A percentile compares a stretch with the other conserved stretches of the same genome.
Evolutionary conservation across 306 rosid genomes (phyloP).

Genomic region (Albizia julibrissin): DNA sequence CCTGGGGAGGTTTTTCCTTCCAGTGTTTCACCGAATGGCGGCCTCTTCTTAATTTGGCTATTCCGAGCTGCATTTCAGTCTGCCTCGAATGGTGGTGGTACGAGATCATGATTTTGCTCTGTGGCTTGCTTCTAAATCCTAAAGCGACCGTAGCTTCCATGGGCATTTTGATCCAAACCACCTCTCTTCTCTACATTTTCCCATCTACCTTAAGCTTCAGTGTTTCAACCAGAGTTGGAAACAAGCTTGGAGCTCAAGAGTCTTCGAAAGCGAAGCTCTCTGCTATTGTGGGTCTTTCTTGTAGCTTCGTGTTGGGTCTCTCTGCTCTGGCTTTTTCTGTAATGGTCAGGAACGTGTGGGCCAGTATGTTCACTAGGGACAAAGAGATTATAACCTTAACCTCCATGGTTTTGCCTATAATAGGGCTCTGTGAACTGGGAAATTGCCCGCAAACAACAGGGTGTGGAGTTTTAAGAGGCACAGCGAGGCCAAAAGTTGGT

Average conservation of each 20-base stretch:
- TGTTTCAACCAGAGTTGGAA: conserved; percentile 87
- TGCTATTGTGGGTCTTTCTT: conserved; percentile 70
- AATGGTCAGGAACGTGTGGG: conserved; percentile 71
- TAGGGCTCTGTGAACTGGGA: conserved; percentile 90
- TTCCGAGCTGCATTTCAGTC: conserved; percentile 88
- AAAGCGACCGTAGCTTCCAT: conserved; percentile 84
- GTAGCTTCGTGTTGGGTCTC: conserved; percentile 66
- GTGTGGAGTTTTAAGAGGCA: conserved; percentile 88
- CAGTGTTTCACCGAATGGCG: conserved; percentile 67
- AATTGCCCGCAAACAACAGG: conserved; percentile 97
- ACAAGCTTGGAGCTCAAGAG: conserved; percentile 73
- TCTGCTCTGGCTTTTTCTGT: conserved; percentile 65
- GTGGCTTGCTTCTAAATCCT: conserved; percentile 68
- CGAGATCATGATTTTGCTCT: conserved; percentile 85
- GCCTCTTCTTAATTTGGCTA: conserved; percentile 61
- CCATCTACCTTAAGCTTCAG: conserved; percentile 87
- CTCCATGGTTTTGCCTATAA: conserved; percentile 76
- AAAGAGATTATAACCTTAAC: conserved; percentile 63
- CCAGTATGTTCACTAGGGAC: conserved; percentile 73
- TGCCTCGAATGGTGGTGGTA: conserved; percentile 99
- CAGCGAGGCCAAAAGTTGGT: conserved; percentile 86
- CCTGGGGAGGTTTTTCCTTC: conserved; percentile 69
- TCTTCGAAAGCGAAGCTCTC: conserved; percentile 68
- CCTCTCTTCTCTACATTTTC: conserved; percentile 79
- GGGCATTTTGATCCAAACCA: conserved; percentile 90